A percentile compares a stretch with the other conserved stretches of the same genome.
Conservation (phyloP, 1,284 basidiomycete species). For the Spongiforma sp. region DNA sequence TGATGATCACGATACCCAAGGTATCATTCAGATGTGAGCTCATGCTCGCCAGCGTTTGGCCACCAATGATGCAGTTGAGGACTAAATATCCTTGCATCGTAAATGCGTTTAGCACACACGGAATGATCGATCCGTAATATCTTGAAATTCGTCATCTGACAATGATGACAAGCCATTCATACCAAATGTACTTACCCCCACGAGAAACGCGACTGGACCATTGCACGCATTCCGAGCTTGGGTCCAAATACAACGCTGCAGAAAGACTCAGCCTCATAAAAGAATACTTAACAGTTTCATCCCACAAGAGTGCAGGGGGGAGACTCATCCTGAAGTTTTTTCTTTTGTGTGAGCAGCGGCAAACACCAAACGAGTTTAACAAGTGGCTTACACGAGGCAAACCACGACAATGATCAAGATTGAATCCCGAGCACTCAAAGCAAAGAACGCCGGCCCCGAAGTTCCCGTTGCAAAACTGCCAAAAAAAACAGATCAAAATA, state of each 20-base stretch:
- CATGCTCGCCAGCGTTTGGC: constrained; percentile 70
- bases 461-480: constrained; percentile 61
- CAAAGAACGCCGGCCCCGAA: constrained; percentile 63
- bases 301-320: constrained; percentile 62
- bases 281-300: constrained; percentile 1
- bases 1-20: constrained; percentile 83
- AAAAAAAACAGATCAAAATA: neutral
- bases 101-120: constrained; percentile 67
- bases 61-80: constrained; percentile 77
- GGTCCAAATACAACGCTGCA: constrained; percentile 62
- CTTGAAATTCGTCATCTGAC: constrained; percentile 38
- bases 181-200: constrained; percentile 45
- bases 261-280: constrained; percentile 8
- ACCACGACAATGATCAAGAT: constrained; percentile 56
- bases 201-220: constrained; percentile 65
- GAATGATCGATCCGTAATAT: constrained; percentile 66
- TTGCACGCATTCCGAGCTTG: constrained; percentile 63
- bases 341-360: constrained; percentile 1
- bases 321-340: constrained; percentile 29
- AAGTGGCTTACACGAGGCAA: constrained; percentile 56
- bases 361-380: neutral
- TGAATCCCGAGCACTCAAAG: constrained; percentile 56
- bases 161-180: neutral
- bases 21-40: constrained; percentile 54
- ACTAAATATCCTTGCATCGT: constrained; percentile 73